Evolutionary conservation across 2,329 filamentous ascomycete species (phyloP), one percentile per base, ranked within the genome.

Genomic region (Paraphoma sp.): DNA sequence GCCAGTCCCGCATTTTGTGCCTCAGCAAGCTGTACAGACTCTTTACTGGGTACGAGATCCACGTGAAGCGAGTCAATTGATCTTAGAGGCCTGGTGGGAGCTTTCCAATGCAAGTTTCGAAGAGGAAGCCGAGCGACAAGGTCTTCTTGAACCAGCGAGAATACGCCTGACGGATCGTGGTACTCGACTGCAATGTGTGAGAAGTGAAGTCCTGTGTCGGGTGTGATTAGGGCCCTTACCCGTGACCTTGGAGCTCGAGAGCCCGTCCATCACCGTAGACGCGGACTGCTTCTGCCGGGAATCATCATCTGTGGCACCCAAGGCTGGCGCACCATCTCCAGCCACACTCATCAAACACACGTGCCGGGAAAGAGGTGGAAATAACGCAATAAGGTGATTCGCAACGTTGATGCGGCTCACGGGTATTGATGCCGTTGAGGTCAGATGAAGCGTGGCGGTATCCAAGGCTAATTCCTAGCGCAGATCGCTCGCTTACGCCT

Each of bases 21-120:
- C 65, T 74, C 59, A 66, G 76, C 54, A 71, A 71, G 63, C 33
- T 78, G 76, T 7, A 77, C 81, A 69, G 79, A 87, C 74, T 70
- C 81, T 66, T 77, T 69, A 79, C 82, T 76, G 7, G 89, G 85
- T n/a, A 93, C 82, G 56, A 98, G 87, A 59, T 97, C 93, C 69
- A 98, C 87, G 71, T 97, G 92, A 41, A 99, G 86, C 11, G 92
- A 93, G 71, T 93, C 90, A 75, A 99, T 99, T 12, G 95, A 97
- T 64, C 95, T 90, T 36, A 98, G 81, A 2, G 95, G 95, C 0
- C 95, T 90, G 29, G 90, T 89, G 59, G 96, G 92, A 12, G 95
- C 97, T 76, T 98, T 96, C 95, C 95, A 99, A 73, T 98, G 92
- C 45, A 99, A 87, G 71, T 98, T 96, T 62, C 89, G 90, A 38